phyloP scores from a whole-genome alignment of 176 grass and related monocot genomes.

The Avena eriantha region DNA sequence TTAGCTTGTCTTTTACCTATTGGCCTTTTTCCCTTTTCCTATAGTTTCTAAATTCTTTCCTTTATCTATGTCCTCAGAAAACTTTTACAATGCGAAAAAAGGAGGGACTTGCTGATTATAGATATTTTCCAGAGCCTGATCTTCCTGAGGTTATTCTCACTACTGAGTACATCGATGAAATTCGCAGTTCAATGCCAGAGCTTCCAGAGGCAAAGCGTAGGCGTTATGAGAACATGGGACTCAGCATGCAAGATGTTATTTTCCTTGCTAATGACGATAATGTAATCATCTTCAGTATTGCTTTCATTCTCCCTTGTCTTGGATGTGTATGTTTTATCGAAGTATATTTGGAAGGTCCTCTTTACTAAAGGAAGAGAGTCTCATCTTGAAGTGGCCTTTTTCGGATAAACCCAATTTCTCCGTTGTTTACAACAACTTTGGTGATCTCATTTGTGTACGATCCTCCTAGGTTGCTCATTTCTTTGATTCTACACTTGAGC shows the following conservation, averaged over 20 bases:
- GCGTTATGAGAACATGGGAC: slow-evolving; percentile 87
- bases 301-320: slow-evolving; percentile 26
- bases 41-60: slow-evolving; percentile 33
- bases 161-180: slow-evolving; percentile 71
- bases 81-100: slow-evolving; percentile 97
- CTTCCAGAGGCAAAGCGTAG: slow-evolving; percentile 96
- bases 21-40: slow-evolving; percentile 27
- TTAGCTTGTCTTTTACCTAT: neutral
- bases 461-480: slow-evolving; percentile 81
- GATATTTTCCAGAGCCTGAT: slow-evolving; percentile 98
- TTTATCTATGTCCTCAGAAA: slow-evolving; percentile 64
- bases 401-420: slow-evolving; percentile 10
- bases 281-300: slow-evolving; percentile 52
- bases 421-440: slow-evolving; percentile 17
- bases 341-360: slow-evolving; percentile 14
- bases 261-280: slow-evolving; percentile 92
- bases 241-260: slow-evolving; percentile 95
- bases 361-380: neutral
- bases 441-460: slow-evolving; percentile 26
- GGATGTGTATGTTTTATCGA: neutral
- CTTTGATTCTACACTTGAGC: slow-evolving; percentile 81
- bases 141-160: slow-evolving; percentile 89
- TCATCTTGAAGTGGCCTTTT: slow-evolving; percentile 11
- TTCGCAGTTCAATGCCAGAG: slow-evolving; percentile 76
- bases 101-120: slow-evolving; percentile 94